Percentiles rank a stretch among this genome's conserved stretches.
phyloP scores from a whole-genome alignment of 2,329 filamentous ascomycete genomes.

The Phoma sp. region DNA sequence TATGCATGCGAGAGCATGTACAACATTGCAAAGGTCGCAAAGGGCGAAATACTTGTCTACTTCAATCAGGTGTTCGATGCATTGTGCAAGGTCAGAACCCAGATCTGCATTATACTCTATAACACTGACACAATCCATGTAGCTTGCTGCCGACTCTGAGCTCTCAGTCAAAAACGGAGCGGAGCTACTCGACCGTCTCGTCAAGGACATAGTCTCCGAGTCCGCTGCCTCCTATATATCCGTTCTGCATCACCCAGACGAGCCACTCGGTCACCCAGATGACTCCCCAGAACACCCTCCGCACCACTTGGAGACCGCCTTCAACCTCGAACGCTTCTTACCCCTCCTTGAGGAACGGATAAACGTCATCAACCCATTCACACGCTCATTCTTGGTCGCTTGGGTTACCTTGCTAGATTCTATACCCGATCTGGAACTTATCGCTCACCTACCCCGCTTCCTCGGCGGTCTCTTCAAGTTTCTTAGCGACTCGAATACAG shows the following conservation, averaged over 20 bases:
- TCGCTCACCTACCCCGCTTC: conserved; percentile 91
- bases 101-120: background rate
- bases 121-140: conserved; percentile 29
- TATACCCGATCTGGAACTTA: conserved; percentile 94
- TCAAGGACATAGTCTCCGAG: conserved; percentile 96
- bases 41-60: conserved; percentile 94
- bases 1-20: conserved; percentile 99
- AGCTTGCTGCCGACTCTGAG: conserved; percentile 96
- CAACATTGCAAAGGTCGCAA: conserved; percentile 98
- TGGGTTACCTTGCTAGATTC: conserved; percentile 96
- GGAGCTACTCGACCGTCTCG: conserved; percentile 88
- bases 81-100: conserved; percentile 80
- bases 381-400: conserved; percentile 90
- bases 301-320: conserved; percentile 75
- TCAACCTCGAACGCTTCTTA: conserved; percentile 89
- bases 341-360: conserved; percentile 94
- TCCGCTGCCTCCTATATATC: conserved; percentile 95
- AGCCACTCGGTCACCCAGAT: conserved; percentile 56
- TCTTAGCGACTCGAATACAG: conserved; percentile 85
- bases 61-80: conserved; percentile 99
- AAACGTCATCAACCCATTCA: conserved; percentile 92
- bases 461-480: conserved; percentile 89
- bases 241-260: conserved; percentile 72
- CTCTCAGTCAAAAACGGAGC: conserved; percentile 98
- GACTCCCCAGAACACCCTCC: conserved; percentile 30